Evolutionary conservation across 78 protist genomes (phyloP).

Genomic region (Planoprotostelium fungivorum): DNA sequence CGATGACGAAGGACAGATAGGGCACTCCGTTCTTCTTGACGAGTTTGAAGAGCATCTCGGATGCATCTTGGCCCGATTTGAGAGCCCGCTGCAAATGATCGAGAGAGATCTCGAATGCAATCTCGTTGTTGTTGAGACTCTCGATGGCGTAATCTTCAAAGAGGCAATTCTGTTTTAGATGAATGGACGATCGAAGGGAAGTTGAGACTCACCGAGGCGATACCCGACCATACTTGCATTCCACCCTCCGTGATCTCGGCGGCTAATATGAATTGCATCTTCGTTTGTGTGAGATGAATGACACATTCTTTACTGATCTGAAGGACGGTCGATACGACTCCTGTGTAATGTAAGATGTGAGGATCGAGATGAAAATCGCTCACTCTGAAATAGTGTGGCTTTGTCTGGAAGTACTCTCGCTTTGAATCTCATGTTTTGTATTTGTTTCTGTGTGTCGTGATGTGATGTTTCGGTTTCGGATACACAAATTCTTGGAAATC

Average conservation of each 20-base stretch:
- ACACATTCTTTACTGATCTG: neutral
- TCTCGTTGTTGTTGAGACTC: neutral
- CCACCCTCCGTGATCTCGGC: neutral
- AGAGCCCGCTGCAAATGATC: constrained; percentile 1
- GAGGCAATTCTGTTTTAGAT: neutral
- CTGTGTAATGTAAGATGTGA: neutral
- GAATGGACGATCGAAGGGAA: neutral
- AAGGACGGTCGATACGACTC: constrained; percentile 3
- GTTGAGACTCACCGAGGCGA: neutral
- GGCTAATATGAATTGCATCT: constrained; percentile 3
- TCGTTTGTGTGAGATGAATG: constrained; percentile 1
- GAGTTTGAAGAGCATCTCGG: neutral
- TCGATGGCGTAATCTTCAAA: constrained; percentile 6
- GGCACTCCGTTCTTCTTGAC: neutral
- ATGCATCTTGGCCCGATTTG: constrained; percentile 3
- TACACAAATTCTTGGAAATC: too few species aligned
- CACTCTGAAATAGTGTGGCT: neutral
- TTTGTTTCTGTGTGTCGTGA: too few species aligned
- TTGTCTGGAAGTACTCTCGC: neutral
- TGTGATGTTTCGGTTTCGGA: too few species aligned
- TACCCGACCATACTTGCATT: constrained; percentile 10
- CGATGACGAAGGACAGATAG: neutral
- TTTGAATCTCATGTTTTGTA: constrained; percentile 5
- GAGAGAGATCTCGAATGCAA: neutral
- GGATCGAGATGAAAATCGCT: neutral